Evolutionary conservation across 2,329 filamentous ascomycete genomes (phyloP), one percentile per base, ranked within the genome.

Genomic region (Alternaria alternata): DNA sequence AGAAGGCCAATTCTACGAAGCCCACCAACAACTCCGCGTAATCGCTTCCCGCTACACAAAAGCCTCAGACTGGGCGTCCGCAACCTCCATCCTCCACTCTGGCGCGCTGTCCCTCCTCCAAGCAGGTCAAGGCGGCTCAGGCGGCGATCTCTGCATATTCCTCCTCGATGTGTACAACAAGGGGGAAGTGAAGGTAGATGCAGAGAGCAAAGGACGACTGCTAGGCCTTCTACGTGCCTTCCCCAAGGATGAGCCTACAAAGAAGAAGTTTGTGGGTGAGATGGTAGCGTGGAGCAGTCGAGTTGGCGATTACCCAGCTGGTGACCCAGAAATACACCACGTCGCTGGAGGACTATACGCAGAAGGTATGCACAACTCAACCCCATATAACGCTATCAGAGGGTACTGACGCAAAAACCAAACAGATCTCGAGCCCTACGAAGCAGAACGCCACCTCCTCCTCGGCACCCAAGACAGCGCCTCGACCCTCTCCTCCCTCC

Each of bases 1-100:
- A 68, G 93, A 96, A 80, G 94, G 94, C 74, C 90, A 95, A 78
- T 97, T 88, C 85, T 99, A 99, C 83, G 95, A 99, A 86, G 95
- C 95, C 59, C 94, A 98, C 82, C 95, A 99, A 81, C 95, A 99
- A 83, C 92, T 97, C 68, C 93, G 95, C 64, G 94, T 97, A 55
- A 94, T 97, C 69, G 94, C 94, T 62, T 91, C 93, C 39, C 93
- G 96, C 59, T 96, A 99, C 82, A 89, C 94, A 78, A 98, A 98
- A 83, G 86, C 90, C 43, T 83, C 87, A 63, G 94, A 94, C 85
- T 97, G 91, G 86, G 79, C 85, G 68, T 90, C 93, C 12, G 95
- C 96, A 48, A 90, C 93, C 76, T 92, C 97, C 69, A 91, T 98
- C 66, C 86, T 99, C 66, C 90, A 87, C 78, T 90, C 87, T 66